Percentiles rank a stretch among this genome's conserved stretches.
phyloP scores from a whole-genome alignment of 2,329 filamentous ascomycete species.

The Xylaria sp. region DNA sequence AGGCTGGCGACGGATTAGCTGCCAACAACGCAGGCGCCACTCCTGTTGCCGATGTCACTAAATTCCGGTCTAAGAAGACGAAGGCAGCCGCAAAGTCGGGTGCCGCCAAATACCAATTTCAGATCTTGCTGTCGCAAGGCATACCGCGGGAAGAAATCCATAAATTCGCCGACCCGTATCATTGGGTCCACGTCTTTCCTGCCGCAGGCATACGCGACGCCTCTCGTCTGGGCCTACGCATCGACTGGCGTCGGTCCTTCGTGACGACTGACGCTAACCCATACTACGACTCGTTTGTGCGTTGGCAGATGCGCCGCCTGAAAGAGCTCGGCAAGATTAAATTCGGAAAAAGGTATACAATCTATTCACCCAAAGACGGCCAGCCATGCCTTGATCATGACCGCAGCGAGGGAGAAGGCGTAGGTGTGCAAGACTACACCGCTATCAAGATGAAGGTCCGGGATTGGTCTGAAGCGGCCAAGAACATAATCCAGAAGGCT shows the following conservation, averaged over 20 bases:
- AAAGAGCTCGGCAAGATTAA: slow-evolving; percentile 92
- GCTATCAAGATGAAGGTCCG: slow-evolving; percentile 90
- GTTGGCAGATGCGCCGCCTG: slow-evolving; percentile 96
- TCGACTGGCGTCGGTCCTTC: slow-evolving; percentile 93
- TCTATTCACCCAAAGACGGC: slow-evolving; percentile 90
- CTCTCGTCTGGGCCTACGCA: too few species aligned
- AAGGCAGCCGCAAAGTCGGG: too few species aligned
- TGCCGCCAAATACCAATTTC: too few species aligned
- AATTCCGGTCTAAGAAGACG: too few species aligned
- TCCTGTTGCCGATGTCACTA: too few species aligned
- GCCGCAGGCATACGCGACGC: too few species aligned
- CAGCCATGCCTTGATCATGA: slow-evolving; percentile 92
- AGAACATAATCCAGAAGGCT: too few species aligned
- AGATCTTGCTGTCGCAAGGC: slow-evolving; percentile 89
- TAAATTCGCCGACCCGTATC: slow-evolving; percentile 86
- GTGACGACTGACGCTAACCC: slow-evolving; percentile 97
- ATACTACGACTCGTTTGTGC: slow-evolving; percentile 93
- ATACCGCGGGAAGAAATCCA: slow-evolving; percentile 90
- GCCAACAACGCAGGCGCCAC: too few species aligned
- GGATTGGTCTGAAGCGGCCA: slow-evolving; percentile 84
- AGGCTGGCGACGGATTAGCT: too few species aligned
- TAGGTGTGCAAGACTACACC: slow-evolving; percentile 90
- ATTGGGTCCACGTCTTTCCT: slow-evolving; percentile 96
- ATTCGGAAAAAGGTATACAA: slow-evolving; percentile 91
- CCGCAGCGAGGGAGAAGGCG: slow-evolving; percentile 80